Evolutionary conservation across 495 filamentous ascomycete genomes (phyloP), one percentile per base, ranked within the genome.

Genomic region (Tuber melanosporum): DNA sequence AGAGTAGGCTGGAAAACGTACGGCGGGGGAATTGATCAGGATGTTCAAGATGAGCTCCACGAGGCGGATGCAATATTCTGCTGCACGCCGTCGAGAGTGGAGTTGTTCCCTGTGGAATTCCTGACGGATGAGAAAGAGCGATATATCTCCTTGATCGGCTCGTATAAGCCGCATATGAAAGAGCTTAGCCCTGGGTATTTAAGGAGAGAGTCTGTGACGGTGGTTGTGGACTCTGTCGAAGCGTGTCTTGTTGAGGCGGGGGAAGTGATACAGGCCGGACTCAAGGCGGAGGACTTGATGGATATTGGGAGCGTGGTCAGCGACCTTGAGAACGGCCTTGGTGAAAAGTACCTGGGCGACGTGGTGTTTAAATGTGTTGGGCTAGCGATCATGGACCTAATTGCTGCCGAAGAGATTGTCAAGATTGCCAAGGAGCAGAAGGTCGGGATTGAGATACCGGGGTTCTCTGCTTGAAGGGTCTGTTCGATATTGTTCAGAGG

Each of bases 321-420:
- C 83, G 84, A 83, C 44, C 87, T 91, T 69, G 86, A 89, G 52
- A 88, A 89, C 39, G 81, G 94, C 83, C 85, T 86, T 72, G 87
- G 90, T 36, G 95, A 94, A 93, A 84, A 97, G 76, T 86, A 90
- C 74, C 87, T 85, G 39, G 95, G 95, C 2, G 97, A 96, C 85
- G 93, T 97, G 47, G 90, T 95, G 39, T 95, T 92, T 82, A 95
- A 95, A 86, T 91, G 89, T 80, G 93, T 95, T 14, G 93, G 93
- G 1, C 79, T 94, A 70, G 93, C 92, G 0, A 79, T 94, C 78
- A 94, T 95, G 92, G 93, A 95, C 83, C 84, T 95, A 45, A 88
- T 89, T 20, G 89, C 93, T 44, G 94, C 93, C 19, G 88, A 88
- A 73, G 91, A 95, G 83, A 75, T 99, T 76, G 87, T 97, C 36